Evolutionary conservation across 306 rosid genomes (phyloP), one percentile per base, ranked within the genome.

Genomic region (Astragalus glycyphyllos): DNA sequence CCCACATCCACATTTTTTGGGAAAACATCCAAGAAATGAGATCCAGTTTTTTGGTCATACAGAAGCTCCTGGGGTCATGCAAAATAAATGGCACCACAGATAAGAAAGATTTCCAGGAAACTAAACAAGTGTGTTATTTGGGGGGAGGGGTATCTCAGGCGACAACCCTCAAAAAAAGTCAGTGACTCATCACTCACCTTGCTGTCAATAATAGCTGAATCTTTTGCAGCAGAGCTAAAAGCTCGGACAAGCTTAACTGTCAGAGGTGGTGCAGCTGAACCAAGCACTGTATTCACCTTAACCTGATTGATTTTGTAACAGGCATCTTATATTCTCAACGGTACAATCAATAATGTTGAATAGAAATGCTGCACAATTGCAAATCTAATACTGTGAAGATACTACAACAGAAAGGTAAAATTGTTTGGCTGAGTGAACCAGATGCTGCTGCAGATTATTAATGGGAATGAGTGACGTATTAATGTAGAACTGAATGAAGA

Each of bases 261-360:
- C 75, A 91, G 76, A 69, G 87, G 87, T 50, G 99, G 97, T 42
- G 93, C 91, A 86, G 80, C 80, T 79, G 97, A 91, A 68, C 99
- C 97, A 79, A 95, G 91, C 64, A 85, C 96, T 4, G 96, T 91
- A 82, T 61, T 87, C 44, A 95, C 96, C 88, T 81, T 87, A 58
- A 91, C 97, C 99, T 95, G 86, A 73, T 83, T 57, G 55, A 72
- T 80, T 61, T 80, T 50, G 37, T 41, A 67, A 67, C 32, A 58
- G 49, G 31, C 41, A 72, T 53, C 37, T 47, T 51, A 58, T 53
- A 64, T 46, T 40, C 34, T 63, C 44, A 74, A 65, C 13, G 26
- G 31, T 15, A 68, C 47, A 47, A 74, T 50, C 42, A 20, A 75
- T 46, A 54, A 71, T 60, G 54, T 23, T 23, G 68, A 82, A 45